Percentiles rank a stretch among this genome's conserved stretches.
These are phyloP conservation scores for Puccinia horiana DNA, from an alignment of 1,284 basidiomycete genomes.

Conservation along the genomic window DNA sequence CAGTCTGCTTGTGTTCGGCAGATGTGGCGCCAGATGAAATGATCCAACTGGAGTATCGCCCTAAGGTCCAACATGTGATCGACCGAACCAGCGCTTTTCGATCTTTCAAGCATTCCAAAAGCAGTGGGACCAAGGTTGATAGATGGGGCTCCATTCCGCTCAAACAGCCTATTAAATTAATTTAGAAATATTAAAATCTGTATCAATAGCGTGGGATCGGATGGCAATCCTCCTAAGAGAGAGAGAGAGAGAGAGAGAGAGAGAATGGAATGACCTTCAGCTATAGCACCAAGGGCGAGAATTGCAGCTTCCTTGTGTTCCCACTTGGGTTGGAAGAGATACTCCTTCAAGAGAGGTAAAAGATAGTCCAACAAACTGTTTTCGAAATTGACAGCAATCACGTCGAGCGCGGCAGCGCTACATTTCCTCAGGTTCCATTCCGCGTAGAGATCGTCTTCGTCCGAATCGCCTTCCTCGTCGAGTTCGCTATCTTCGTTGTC, in stretches of 20 bases:
- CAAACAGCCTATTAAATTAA: constrained; percentile 74
- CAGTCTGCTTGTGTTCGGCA: constrained; percentile 82
- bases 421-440: constrained; percentile 99
- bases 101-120: constrained; percentile 86
- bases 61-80: constrained; percentile 98
- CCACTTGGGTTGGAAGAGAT: constrained; percentile 93
- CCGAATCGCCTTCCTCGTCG: constrained; percentile 82
- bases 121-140: constrained; percentile 84
- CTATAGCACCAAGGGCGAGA: constrained; percentile 93
- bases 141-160: constrained; percentile 92
- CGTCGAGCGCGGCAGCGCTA: constrained; percentile 94
- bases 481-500: constrained; percentile 79
- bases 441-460: constrained; percentile 93
- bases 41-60: constrained; percentile 97
- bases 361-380: constrained; percentile 83
- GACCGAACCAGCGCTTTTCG: constrained; percentile 94
- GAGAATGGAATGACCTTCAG: constrained; percentile 70
- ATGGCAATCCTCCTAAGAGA: not conserved
- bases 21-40: constrained; percentile 70
- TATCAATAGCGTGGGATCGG: not conserved
- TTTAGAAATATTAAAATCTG: not conserved
- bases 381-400: constrained; percentile 88
- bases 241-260: constrained; percentile 19
- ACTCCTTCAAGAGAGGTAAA: constrained; percentile 84
- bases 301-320: constrained; percentile 92